These are phyloP conservation scores for Fusarium sp. DNA, from an alignment of 2,329 filamentous ascomycete species.

Conservation along the genomic window DNA sequence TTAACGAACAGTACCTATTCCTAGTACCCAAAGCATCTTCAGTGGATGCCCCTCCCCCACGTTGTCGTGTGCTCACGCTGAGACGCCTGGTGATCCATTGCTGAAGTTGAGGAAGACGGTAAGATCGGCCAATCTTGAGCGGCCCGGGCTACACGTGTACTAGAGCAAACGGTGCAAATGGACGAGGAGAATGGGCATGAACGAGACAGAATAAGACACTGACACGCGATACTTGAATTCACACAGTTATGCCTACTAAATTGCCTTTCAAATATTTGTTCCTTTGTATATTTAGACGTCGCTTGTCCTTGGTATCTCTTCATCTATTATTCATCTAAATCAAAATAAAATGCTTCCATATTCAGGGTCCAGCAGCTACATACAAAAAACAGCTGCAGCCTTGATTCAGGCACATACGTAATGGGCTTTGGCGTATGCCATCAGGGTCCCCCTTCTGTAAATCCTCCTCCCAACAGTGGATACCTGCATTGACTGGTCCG, in stretches of 20 bases:
- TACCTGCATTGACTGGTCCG: background rate
- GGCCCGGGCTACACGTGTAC: constrained; percentile 40
- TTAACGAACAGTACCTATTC: background rate
- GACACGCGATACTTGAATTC: constrained; percentile 25
- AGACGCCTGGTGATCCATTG: constrained; percentile 21
- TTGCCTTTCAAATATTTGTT: background rate
- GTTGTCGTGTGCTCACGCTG: constrained; percentile 31
- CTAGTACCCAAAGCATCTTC: background rate
- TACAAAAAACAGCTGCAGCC: background rate
- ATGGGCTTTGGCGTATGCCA: constrained; percentile 14
- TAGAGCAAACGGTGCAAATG: constrained; percentile 15
- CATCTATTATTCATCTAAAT: background rate
- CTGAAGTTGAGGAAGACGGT: constrained; percentile 1
- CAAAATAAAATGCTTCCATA: background rate
- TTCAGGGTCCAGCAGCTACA: constrained; percentile 22
- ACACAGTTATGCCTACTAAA: background rate
- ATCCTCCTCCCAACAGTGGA: background rate
- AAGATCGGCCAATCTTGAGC: constrained; percentile 38
- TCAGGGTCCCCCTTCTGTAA: constrained; percentile 33
- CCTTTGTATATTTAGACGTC: background rate
- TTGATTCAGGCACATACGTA: constrained; percentile 9
- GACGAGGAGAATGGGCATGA: background rate
- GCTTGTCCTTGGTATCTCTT: background rate
- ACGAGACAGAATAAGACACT: background rate
- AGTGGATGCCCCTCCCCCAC: constrained; percentile 12